These are phyloP conservation scores for Saccharomycopsis phalli DNA, from an alignment of 1,139 yeast species.

Conservation along the genomic window DNA sequence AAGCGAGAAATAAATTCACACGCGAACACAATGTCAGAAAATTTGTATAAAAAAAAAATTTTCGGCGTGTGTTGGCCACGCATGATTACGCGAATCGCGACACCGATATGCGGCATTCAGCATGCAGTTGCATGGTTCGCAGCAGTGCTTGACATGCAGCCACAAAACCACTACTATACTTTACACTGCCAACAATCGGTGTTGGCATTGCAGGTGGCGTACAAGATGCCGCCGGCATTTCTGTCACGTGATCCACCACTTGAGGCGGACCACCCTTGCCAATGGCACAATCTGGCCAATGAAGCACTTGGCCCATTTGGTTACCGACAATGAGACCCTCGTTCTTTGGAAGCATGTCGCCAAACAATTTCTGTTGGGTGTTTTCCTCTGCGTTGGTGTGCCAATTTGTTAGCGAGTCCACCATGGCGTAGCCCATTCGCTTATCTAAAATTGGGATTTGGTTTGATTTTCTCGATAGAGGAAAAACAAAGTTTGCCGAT, in stretches of 20 bases:
- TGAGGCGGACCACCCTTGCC: conserved; percentile 10
- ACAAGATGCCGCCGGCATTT: no score
- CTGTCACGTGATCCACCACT: not conserved
- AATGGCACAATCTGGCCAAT: conserved; percentile 12
- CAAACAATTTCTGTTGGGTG: conserved; percentile 15
- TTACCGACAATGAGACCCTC: conserved; percentile 16
- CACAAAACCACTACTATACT: no score
- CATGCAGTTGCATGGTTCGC: no score
- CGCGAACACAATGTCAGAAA: no score
- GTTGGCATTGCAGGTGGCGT: no score
- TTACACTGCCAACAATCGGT: no score
- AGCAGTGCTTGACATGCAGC: no score
- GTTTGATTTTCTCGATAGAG: conserved; percentile 6
- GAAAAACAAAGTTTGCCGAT: conserved; percentile 11
- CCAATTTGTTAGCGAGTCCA: conserved; percentile 13
- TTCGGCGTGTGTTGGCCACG: no score
- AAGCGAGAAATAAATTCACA: no score
- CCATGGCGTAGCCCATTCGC: conserved; percentile 13
- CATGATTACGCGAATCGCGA: no score
- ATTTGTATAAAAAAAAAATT: no score
- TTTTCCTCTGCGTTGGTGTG: not conserved
- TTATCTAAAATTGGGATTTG: conserved; percentile 16
- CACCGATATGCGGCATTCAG: no score
- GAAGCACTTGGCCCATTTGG: conserved; percentile 11
- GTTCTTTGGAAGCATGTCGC: conserved; percentile 8